Evolutionary conservation across 2,329 filamentous ascomycete species (phyloP), one percentile per base, ranked within the genome.

Genomic region (Teratosphaeria nubilosa): DNA sequence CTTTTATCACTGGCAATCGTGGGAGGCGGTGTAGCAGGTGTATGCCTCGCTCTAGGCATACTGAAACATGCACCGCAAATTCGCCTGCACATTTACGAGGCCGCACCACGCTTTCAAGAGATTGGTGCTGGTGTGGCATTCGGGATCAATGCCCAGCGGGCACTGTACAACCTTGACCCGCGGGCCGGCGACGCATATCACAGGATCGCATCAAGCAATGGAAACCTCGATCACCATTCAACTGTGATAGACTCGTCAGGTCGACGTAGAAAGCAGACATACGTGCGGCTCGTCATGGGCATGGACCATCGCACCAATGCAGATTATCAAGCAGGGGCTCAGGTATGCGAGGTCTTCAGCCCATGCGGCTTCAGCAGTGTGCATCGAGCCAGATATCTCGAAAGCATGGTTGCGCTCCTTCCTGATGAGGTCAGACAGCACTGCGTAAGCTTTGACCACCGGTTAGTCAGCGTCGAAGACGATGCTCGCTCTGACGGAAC

Each of bases 81-180:
- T 37, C 69, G 72, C 2, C 72, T 81, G 41, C 74, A 74, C 25
- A 76, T 86, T 60, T 86, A 83, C 64, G 83, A 86, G 69, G 75
- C 80, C 11, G 81, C 81, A 0, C 57, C 34, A 24, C 54, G 24
- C 9, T 48, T 27, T 14, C 54, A 31, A 48, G 82, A 85, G 65
- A 80, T 85, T 31, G 82, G 82, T 2, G 80, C 81, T 2, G 83
- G 82, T 5, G 75, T 85, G 1, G 76, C 77, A 1, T 78, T 85
- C 53, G 80, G 80, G 0, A 78, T 80, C 37, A 83, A 83, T 61
- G 78, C 81, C 3, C 60, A 65, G 5, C 77, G 77, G 24, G 80
- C 82, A 2, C 80, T 86, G 76, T 30, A 30, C 14, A 30, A 53
- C 30, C 51, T 53, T 14, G 51, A 53, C 20, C 24, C 22, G 22